Conservation (phyloP, 352 stramenopile genomes). For the Phytophthora agathidicida region DNA sequence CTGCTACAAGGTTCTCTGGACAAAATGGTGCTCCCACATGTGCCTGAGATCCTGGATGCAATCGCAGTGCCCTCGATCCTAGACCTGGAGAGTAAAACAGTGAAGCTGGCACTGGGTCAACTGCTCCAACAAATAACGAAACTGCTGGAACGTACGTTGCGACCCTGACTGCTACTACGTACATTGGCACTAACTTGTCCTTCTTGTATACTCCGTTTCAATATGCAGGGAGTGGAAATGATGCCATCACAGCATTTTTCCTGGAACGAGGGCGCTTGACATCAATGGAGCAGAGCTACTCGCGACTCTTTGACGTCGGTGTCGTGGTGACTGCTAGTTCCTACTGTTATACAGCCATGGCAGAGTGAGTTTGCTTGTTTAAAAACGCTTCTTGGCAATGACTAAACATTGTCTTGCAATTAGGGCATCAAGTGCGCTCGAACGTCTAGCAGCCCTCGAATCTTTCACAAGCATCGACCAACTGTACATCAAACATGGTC, state of each 20-base stretch:
- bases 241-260: slow-evolving; percentile 61
- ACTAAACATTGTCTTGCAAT: slow-evolving; percentile 6
- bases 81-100: slow-evolving; percentile 45
- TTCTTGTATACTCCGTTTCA: slow-evolving; percentile 2
- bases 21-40: slow-evolving; percentile 59
- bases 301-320: slow-evolving; percentile 52
- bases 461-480: slow-evolving; percentile 5
- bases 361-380: slow-evolving; percentile 13
- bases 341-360: slow-evolving; percentile 21
- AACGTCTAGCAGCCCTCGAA: slow-evolving; percentile 37
- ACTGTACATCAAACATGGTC: slow-evolving; percentile 44
- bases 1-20: slow-evolving; percentile 68
- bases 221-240: slow-evolving; percentile 40
- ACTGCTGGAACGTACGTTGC: slow-evolving; percentile 55
- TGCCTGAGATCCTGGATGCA: slow-evolving; percentile 58
- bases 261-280: slow-evolving; percentile 53
- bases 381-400: no score
- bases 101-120: slow-evolving; percentile 40
- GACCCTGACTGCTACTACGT: not conserved
- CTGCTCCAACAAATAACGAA: slow-evolving; percentile 41
- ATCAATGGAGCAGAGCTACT: slow-evolving; percentile 44
- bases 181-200: not conserved
- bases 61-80: slow-evolving; percentile 45
- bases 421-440: slow-evolving; percentile 35
- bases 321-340: slow-evolving; percentile 30